Conservation (phyloP, 2,329 filamentous ascomycete genomes). For the Orbilia blumenaviensis region DNA sequence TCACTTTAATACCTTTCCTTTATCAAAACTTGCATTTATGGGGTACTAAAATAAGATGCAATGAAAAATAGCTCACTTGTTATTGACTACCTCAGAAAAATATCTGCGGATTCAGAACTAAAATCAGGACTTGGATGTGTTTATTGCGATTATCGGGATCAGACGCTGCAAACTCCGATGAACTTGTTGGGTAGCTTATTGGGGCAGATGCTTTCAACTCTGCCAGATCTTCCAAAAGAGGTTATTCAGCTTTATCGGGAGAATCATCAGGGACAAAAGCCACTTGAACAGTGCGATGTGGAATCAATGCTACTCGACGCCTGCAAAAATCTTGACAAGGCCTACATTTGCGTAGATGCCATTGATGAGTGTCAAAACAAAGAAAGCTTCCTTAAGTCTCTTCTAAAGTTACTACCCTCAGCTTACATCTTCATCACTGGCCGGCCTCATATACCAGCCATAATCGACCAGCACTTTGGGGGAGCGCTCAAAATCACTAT, state of each 20-base stretch:
- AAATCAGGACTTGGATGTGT: constrained; percentile 10
- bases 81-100: constrained; percentile 5
- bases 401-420: constrained; percentile 2
- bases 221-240: constrained; percentile 6
- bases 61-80: constrained; percentile 18
- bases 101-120: background rate
- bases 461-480: constrained; percentile 11
- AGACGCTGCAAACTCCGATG: background rate
- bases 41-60: background rate
- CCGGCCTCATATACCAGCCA: constrained; percentile 19
- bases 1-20: background rate
- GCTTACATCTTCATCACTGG: constrained; percentile 24
- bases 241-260: background rate
- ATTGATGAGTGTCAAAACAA: constrained; percentile 10
- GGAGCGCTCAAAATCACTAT: constrained; percentile 12
- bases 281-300: constrained; percentile 6
- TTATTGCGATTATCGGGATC: constrained; percentile 29
- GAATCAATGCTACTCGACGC: background rate
- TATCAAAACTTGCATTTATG: background rate
- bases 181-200: constrained; percentile 11
- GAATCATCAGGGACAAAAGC: background rate
- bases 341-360: constrained; percentile 30
- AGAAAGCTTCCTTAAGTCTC: constrained; percentile 8
- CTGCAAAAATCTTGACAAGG: background rate
- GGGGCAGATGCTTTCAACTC: background rate